These are phyloP conservation scores for Pestalotiopsis sp. DNA, from an alignment of 2,329 filamentous ascomycete species.

Conservation along the genomic window DNA sequence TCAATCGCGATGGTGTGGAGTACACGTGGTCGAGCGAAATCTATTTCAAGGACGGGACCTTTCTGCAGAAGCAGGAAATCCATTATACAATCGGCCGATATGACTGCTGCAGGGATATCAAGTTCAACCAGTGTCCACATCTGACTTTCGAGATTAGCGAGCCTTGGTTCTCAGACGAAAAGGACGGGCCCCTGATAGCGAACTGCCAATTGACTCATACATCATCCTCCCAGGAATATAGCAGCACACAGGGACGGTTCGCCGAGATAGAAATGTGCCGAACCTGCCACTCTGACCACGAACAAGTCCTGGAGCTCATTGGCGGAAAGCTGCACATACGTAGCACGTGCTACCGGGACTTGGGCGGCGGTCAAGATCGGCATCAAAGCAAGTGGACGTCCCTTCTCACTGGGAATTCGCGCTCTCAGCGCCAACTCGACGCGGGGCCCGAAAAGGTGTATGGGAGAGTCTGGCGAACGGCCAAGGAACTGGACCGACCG, in stretches of 20 bases:
- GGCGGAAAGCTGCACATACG: constrained; percentile 1
- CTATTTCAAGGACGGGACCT: background rate
- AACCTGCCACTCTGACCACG: background rate
- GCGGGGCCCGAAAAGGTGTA: background rate
- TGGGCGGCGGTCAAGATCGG: background rate
- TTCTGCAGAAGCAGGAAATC: constrained; percentile 6
- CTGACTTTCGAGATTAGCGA: background rate
- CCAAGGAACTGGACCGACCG: background rate
- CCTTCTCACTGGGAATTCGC: background rate
- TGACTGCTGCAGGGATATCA: background rate
- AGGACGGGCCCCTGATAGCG: background rate
- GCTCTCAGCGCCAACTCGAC: too few species aligned
- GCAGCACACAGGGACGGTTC: background rate
- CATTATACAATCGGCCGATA: background rate
- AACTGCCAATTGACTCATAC: background rate
- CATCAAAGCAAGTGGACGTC: background rate
- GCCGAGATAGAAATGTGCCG: background rate
- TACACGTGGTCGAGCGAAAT: constrained; percentile 7
- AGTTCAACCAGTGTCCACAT: constrained; percentile 3
- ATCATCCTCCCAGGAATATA: background rate
- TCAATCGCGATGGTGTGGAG: background rate
- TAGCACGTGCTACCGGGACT: background rate
- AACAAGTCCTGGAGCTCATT: background rate
- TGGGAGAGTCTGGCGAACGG: background rate
- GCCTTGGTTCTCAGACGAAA: background rate